Evolutionary conservation across 2,329 filamentous ascomycete species (phyloP).

Genomic region (Diplocarpon mali): DNA sequence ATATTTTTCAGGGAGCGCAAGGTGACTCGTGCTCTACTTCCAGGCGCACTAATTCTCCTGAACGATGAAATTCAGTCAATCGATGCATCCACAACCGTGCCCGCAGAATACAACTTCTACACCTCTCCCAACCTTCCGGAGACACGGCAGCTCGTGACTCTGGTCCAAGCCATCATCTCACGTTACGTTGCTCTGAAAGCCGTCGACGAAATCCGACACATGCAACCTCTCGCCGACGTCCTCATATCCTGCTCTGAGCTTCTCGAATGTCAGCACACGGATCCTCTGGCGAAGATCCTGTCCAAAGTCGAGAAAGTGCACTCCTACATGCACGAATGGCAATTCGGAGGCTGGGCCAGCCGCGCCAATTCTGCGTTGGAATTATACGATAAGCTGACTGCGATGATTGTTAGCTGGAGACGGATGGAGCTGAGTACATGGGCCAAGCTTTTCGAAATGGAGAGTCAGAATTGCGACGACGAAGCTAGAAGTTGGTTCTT

Average conservation of each 20-base stretch:
- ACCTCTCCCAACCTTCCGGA: slow-evolving; percentile 67
- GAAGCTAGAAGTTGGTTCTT: slow-evolving; percentile 93
- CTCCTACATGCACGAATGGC: slow-evolving; percentile 82
- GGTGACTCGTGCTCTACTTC: slow-evolving; percentile 46
- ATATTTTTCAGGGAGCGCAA: slow-evolving; percentile 21
- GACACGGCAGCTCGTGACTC: slow-evolving; percentile 57
- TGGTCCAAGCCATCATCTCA: slow-evolving; percentile 57
- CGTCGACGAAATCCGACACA: slow-evolving; percentile 56
- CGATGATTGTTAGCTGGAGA: slow-evolving; percentile 77
- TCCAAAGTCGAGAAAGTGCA: slow-evolving; percentile 83
- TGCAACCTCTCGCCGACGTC: slow-evolving; percentile 70
- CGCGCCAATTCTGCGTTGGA: slow-evolving; percentile 58
- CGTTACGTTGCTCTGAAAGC: slow-evolving; percentile 63
- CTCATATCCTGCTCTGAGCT: slow-evolving; percentile 63
- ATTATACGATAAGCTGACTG: slow-evolving; percentile 68
- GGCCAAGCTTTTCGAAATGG: slow-evolving; percentile 78
- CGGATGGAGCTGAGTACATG: slow-evolving; percentile 86
- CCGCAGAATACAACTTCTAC: slow-evolving; percentile 74
- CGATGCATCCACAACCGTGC: slow-evolving; percentile 28
- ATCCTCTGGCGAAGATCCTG: slow-evolving; percentile 78
- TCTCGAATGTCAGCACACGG: slow-evolving; percentile 62
- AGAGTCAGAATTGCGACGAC: slow-evolving; percentile 62
- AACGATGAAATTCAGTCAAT: slow-evolving; percentile 47
- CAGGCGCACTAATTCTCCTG: slow-evolving; percentile 54
- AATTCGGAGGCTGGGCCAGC: slow-evolving; percentile 75